Evolutionary conservation across 2,329 filamentous ascomycete genomes (phyloP).

Genomic region (Ilyonectria robusta): DNA sequence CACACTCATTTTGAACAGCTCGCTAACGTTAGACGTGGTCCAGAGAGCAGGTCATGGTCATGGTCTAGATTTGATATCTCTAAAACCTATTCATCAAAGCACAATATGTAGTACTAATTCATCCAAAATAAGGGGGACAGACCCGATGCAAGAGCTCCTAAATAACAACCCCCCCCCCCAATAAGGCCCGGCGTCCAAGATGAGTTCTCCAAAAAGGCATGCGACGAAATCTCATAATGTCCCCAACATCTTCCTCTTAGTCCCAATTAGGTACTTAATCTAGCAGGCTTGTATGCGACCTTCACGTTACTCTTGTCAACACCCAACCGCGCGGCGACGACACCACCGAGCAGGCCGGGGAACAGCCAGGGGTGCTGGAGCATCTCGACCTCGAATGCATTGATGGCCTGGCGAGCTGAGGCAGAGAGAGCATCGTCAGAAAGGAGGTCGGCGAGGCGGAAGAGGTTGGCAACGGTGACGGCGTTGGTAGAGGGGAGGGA

Average conservation of each 20-base stretch:
- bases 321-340: constrained; percentile 83
- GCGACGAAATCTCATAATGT: neutral
- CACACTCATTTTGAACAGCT: constrained; percentile 1
- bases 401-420: constrained; percentile 80
- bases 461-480: constrained; percentile 88
- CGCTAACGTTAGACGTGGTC: neutral
- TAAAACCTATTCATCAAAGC: neutral
- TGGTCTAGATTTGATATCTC: constrained; percentile 1
- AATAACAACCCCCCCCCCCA: neutral
- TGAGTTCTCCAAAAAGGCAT: neutral
- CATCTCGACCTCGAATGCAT: constrained; percentile 91
- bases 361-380: constrained; percentile 95
- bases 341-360: constrained; percentile 80
- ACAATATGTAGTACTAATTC: neutral
- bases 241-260: neutral
- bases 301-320: constrained; percentile 59
- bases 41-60: neutral
- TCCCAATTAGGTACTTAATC: constrained; percentile 37
- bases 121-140: neutral
- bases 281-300: constrained; percentile 44
- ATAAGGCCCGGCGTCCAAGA: neutral
- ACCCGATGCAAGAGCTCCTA: neutral
- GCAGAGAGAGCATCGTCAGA: constrained; percentile 74
- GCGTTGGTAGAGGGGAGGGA: constrained; percentile 92
- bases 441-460: constrained; percentile 80